Evolutionary conservation across 1,284 basidiomycete species (phyloP), one percentile per base, ranked within the genome.

Genomic region (Fomitopsis betulina): DNA sequence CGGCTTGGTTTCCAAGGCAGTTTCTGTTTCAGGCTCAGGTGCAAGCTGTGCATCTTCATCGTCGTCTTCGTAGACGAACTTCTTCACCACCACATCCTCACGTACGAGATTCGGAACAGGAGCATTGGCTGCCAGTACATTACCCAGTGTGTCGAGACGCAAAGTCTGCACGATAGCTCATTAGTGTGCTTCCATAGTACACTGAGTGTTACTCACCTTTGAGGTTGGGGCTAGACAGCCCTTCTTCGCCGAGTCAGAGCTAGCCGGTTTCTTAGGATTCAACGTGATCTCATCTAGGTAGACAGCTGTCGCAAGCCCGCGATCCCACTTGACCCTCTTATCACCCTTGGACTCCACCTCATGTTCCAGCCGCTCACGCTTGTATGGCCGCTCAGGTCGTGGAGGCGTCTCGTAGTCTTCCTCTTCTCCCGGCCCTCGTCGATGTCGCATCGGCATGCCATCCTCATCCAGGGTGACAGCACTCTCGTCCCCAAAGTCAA

Each of bases 241-340:
- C 71, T 85, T 90, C 67, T 67, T 68, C n/a, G 68, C 60, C 38
- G 74, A 59, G 33, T 73, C 71, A 51, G 77, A 75, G 60, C 78
- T 78, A 17, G 73, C 68, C 15, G 76, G 71, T 56, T 72, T 73
- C 60, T 75, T 79, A 15, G 76, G 74, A 54, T 77, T 77, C 39
- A 82, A 75, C 60, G 82, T 74, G 45, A 84, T 75, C 53, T 87
- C 82, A 63, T 87, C 85, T 53, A 89, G 69, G 67, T 78, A 86
- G 23, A 85, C 75, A 12, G 78, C 77, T 15, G 81, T 85, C 51
- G 79, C 83, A 62, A 94, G 72, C 9, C 85, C 86, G 55, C 78
- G 80, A 70, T 93, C 84, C 93, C 93, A 95, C 70, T 86, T 88
- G 27, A 95, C 91, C 47, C 81, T 75, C 68, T 84, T 84, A 65